These are phyloP conservation scores for Solanum hybrid DNA, from an alignment of 305 asterid genomes.

Conservation along the genomic window DNA sequence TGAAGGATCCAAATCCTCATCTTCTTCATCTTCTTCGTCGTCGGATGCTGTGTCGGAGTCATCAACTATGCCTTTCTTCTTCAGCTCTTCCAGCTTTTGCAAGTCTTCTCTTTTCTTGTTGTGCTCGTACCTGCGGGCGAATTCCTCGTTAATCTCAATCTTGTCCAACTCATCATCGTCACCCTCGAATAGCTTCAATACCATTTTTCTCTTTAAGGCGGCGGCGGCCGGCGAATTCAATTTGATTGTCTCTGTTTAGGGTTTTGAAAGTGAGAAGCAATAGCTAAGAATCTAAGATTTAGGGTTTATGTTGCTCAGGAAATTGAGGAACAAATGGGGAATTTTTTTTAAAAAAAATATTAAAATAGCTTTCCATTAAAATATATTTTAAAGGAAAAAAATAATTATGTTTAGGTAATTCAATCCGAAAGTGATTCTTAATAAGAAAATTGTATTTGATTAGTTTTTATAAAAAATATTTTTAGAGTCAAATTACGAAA, in stretches of 20 bases:
- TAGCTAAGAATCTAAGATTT: not conserved
- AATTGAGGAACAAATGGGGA: not conserved
- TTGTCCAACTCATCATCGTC: constrained; percentile 20
- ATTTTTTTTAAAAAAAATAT: too few relatives aligned
- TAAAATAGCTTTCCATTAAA: not conserved
- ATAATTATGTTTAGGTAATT: not conserved
- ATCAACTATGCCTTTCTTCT: constrained; percentile 53
- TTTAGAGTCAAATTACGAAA: not conserved
- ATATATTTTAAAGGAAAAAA: not conserved
- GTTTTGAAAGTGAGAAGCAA: not conserved
- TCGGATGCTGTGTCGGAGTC: constrained; percentile 20
- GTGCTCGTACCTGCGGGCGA: constrained; percentile 58
- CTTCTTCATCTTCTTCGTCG: not conserved
- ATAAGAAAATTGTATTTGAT: not conserved
- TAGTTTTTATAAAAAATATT: not conserved
- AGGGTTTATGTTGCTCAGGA: not conserved
- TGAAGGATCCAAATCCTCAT: constrained; percentile 16
- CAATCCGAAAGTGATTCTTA: not conserved
- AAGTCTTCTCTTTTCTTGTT: constrained; percentile 79
- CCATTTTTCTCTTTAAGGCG: constrained; percentile 4
- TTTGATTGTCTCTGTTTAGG: not conserved
- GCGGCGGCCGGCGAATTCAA: not conserved
- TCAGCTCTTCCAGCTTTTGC: constrained; percentile 49
- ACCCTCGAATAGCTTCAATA: constrained; percentile 41
- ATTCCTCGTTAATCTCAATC: constrained; percentile 51